Conservation (phyloP, 352 stramenopile genomes). For the Aphanomyces cochlioides region DNA sequence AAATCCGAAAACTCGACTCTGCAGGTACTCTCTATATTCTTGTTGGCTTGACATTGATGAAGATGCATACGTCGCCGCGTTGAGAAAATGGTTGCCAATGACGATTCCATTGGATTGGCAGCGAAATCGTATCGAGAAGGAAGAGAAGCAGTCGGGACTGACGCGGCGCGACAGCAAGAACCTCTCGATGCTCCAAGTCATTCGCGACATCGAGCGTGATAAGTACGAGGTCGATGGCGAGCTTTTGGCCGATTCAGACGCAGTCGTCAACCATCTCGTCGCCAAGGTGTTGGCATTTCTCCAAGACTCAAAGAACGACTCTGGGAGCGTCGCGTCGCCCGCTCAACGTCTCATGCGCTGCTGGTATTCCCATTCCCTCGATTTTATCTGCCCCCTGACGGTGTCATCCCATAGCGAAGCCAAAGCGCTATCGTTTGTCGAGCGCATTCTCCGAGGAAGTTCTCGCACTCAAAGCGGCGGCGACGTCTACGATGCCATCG, state of each 20-base stretch:
- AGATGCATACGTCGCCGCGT: conserved; percentile 45
- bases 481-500: conserved; percentile 80
- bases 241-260: conserved; percentile 37
- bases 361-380: conserved; percentile 1
- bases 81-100: conserved; percentile 47
- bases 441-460: conserved; percentile 62
- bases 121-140: conserved; percentile 51
- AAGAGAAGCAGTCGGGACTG: conserved; percentile 21
- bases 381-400: not conserved
- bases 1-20: conserved; percentile 35
- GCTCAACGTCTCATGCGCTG: conserved; percentile 30
- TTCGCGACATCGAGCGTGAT: conserved; percentile 72
- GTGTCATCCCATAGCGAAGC: conserved; percentile 40
- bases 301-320: conserved; percentile 9
- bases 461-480: conserved; percentile 69
- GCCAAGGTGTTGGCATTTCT: not conserved
- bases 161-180: conserved; percentile 47
- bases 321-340: conserved; percentile 17
- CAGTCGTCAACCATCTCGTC: conserved; percentile 31
- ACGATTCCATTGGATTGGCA: conserved; percentile 58
- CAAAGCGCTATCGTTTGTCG: conserved; percentile 58
- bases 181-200: conserved; percentile 71
- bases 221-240: conserved; percentile 56
- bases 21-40: conserved; percentile 1
- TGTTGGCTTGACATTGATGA: not conserved